Evolutionary conservation across 306 rosid species (phyloP), one percentile per base, ranked within the genome.

Genomic region (Mimosa pudica): DNA sequence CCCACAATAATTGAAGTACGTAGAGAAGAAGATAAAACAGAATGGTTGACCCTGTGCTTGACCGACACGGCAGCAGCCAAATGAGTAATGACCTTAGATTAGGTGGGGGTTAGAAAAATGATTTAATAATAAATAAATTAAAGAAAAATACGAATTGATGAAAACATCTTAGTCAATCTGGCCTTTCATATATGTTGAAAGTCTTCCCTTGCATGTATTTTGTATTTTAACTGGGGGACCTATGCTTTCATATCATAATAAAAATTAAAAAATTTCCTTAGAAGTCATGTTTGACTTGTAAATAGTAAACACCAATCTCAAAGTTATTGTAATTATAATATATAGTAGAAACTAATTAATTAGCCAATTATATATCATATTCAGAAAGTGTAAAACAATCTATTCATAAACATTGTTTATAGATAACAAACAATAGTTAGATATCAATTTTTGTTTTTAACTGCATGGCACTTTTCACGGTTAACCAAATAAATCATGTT

Each of bases 1-100:
- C 44, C 60, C 42, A 54, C 44, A 70, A 70, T 70, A 47, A 70
- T 70, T 70, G 58, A 45, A 42, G 52, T n/a, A n/a, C n/a, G n/a
- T 24, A 24, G 30, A 11, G 72, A 36, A 36, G n/a, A 35, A 14
- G 57, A 46, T 18, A 46, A 46, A 46, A 46, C 55, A 70, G 24
- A 70, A 2, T 24, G 57, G 32, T 70, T 62, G 68, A 32, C 49
- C 38, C 47, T 3, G 36, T 69, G 10, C n/a, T 17, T 45, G 55
- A 45, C 73, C 32, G 36, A 69, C 73, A n/a, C 55, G 13, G 18
- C 4, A 11, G 10, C 73, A 18, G 13, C 36, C 63, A 2, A 42
- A 44, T 8, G 54, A 47, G 32, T 7, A 42, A 44, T 8, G 54
- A 47, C 17, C 73, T 42, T 68, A 68, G 7, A 0, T 17, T 68